Percentiles rank a stretch among this genome's conserved stretches.
phyloP scores from a whole-genome alignment of 331 rosid genomes.

The Cydonia oblonga region DNA sequence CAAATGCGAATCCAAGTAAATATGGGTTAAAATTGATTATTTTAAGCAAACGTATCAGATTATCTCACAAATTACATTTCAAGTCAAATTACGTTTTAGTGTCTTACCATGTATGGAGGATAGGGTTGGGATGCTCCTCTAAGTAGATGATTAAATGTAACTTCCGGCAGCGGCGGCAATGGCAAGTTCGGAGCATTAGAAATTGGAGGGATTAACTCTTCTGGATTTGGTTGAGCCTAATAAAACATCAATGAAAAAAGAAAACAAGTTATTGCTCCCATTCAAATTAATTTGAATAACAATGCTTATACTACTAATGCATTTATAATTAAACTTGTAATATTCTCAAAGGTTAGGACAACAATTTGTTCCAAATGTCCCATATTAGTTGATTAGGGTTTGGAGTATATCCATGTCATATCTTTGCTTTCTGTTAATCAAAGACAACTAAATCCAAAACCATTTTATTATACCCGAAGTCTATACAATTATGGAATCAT shows the following conservation, averaged over 20 bases:
- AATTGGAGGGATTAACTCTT: neutral
- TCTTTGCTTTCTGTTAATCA: neutral
- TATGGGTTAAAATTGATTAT: neutral
- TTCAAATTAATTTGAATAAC: neutral
- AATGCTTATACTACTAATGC: neutral
- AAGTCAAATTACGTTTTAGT: neutral
- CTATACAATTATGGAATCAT: neutral
- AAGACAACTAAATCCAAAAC: neutral
- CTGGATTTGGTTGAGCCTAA: neutral
- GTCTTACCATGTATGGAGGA: slow-evolving; percentile 2
- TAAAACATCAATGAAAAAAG: neutral
- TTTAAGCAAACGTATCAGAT: neutral
- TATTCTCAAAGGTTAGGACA: neutral
- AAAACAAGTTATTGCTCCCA: neutral
- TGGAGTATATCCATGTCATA: neutral
- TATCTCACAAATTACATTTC: neutral
- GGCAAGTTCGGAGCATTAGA: neutral
- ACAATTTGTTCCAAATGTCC: neutral
- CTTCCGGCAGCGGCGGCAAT: neutral
- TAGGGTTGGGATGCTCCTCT: neutral
- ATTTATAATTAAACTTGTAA: neutral
- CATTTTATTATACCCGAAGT: neutral
- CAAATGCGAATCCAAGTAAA: neutral
- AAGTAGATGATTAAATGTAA: neutral
- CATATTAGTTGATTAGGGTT: neutral